Evolutionary conservation across 306 rosid species (phyloP).

Genomic region (Vachellia pachyceras): DNA sequence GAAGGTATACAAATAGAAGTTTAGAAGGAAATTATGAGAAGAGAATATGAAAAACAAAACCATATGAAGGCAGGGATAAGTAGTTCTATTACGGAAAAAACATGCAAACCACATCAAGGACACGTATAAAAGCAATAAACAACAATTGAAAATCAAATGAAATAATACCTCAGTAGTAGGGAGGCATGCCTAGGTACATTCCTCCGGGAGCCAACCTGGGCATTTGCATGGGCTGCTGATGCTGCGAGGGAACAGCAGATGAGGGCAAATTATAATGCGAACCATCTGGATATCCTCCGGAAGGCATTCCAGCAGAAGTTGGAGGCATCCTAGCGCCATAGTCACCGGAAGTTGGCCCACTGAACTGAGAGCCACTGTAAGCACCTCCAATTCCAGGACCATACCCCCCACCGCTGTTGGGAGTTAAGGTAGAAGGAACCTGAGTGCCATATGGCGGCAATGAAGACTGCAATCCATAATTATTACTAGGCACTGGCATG

Average conservation of each 20-base stretch:
- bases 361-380: conserved; percentile 54
- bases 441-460: conserved; percentile 51
- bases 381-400: conserved; percentile 51
- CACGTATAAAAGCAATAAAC: conserved; percentile 10
- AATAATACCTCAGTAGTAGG: conserved; percentile 86
- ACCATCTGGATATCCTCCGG: conserved; percentile 71
- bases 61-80: neutral
- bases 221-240: conserved; percentile 61
- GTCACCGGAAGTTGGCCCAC: conserved; percentile 56
- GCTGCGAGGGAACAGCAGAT: conserved; percentile 54
- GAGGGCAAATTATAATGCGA: conserved; percentile 70
- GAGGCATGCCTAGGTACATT: conserved; percentile 85
- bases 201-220: conserved; percentile 78
- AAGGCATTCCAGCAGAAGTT: conserved; percentile 60
- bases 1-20: neutral
- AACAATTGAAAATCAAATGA: conserved; percentile 14
- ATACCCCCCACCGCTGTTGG: conserved; percentile 56
- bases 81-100: neutral
- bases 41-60: neutral
- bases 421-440: conserved; percentile 50
- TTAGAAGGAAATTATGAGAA: neutral
- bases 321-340: conserved; percentile 64
- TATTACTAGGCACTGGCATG: conserved; percentile 46
- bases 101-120: neutral
- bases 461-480: conserved; percentile 52